Base-by-base conservation (phyloP, 1,284 basidiomycete genomes). In the Rhodotorula mucilaginosa region DNA sequence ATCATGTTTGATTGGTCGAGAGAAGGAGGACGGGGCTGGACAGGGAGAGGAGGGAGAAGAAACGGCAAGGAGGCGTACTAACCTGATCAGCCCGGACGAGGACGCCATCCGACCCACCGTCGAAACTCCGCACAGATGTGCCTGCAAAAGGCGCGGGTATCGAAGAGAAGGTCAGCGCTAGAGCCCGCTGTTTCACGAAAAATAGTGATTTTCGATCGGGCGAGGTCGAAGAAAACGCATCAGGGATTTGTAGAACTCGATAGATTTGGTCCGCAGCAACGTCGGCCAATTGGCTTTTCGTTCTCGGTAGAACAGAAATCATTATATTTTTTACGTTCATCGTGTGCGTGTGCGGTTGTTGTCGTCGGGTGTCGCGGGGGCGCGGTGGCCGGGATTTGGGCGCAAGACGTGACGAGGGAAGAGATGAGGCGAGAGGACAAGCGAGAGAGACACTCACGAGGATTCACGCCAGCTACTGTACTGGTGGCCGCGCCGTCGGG, bases 401-500 rank as follows among this genome's bases (percentile, higher is more conserved):
- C 34, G 34, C 34, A 34, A 34, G 34, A 34, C 34, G 21, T 15
- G 23, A 23, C 13, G 44, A 10, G 15, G 16, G 47, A 39, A 12
- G 23, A 39, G 44, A 47, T 7, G 29, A 15, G 7, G 26, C 44
- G 52, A 39, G 8, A 44, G 49, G 3, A 26, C 18, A 62, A 19
- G 54, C 26, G 47, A 10, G 47, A 49, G n/a, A n/a, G 46, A 54
- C 31, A 44, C 39, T 52, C 29, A 64, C 58, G 48, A 8, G 15
- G 39, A 26, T n/a, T 10, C 18, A 16, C 34, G 34, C 19, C 12
- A 8, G 12, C 34, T 34, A 61, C 10, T 58, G 68, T 8, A 71
- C 19, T 3, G 74, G 74, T 1, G 74, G 74, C n/a, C 74, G 48
- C n/a, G 74, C 69, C 3, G 74, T 75, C 19, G 74, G 71, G 15